A percentile compares a stretch with the other conserved stretches of the same genome.
These are phyloP conservation scores for Lagenidium sp. DNA, from an alignment of 352 stramenopile species.

Conservation along the genomic window DNA sequence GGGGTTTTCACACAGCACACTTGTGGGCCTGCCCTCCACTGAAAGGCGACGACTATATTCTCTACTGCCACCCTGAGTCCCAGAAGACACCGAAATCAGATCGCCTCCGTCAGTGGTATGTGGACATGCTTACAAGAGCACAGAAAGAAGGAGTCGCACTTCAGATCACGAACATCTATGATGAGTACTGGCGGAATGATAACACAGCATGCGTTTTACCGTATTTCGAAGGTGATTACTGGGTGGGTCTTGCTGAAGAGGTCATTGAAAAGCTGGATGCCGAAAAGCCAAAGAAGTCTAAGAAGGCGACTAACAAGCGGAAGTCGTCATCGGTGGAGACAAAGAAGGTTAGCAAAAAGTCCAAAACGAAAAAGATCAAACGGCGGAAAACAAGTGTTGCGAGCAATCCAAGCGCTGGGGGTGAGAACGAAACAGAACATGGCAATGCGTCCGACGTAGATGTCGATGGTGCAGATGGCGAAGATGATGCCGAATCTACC, in stretches of 20 bases:
- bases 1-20: conserved; percentile 97
- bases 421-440: conserved; percentile 8
- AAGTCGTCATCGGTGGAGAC: conserved; percentile 47
- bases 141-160: conserved; percentile 88
- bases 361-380: conserved; percentile 75
- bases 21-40: conserved; percentile 99
- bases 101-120: conserved; percentile 95
- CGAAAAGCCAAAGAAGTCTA: conserved; percentile 75
- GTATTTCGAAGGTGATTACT: conserved; percentile 87
- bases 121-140: conserved; percentile 84
- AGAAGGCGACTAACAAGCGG: conserved; percentile 41
- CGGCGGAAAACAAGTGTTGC: conserved; percentile 16
- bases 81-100: conserved; percentile 99
- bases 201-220: conserved; percentile 78
- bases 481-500: conserved; percentile 11
- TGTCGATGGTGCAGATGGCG: conserved; percentile 23
- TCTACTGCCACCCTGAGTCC: conserved; percentile 98
- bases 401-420: conserved; percentile 1
- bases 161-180: conserved; percentile 95
- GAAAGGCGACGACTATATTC: conserved; percentile 99
- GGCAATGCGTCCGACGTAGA: conserved; percentile 31
- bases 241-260: conserved; percentile 80
- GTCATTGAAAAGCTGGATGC: conserved; percentile 86
- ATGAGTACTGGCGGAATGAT: conserved; percentile 90
- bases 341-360: conserved; percentile 70